Percentiles rank a stretch among this genome's conserved stretches.
phyloP scores from a whole-genome alignment of 2,329 filamentous ascomycete species.

The Gnomoniopsis sp. region DNA sequence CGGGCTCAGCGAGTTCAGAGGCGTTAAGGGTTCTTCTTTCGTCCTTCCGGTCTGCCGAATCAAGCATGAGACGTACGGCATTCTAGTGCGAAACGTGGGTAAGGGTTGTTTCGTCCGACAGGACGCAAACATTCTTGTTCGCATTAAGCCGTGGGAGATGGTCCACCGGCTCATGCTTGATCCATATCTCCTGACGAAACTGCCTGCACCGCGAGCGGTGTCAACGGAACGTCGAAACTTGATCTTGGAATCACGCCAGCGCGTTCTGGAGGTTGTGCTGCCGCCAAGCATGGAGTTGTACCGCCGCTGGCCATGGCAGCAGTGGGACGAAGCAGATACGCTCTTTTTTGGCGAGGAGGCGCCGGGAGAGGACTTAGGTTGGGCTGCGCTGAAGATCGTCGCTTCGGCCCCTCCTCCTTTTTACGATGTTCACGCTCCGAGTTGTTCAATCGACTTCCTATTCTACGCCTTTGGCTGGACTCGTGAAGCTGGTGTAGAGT shows the following conservation, averaged over 20 bases:
- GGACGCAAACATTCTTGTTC: not conserved
- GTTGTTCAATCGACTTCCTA: not conserved
- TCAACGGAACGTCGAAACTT: not conserved
- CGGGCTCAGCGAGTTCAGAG: not conserved
- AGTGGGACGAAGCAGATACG: conserved; percentile 7
- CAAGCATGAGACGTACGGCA: not conserved
- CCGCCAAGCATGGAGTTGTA: not conserved
- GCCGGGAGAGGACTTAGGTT: not conserved
- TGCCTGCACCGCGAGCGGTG: not conserved
- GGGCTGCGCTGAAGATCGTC: conserved; percentile 3
- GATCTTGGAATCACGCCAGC: not conserved
- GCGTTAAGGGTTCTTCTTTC: not conserved
- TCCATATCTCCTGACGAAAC: not conserved
- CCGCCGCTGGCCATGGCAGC: conserved; percentile 9
- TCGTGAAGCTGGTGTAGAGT: not conserved
- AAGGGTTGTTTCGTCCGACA: conserved; percentile 4
- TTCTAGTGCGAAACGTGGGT: conserved; percentile 1
- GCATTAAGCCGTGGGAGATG: not conserved
- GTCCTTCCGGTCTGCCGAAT: conserved; percentile 5
- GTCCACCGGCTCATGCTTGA: conserved; percentile 5
- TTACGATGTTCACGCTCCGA: not conserved
- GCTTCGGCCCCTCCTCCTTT: not conserved
- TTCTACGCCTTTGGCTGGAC: conserved; percentile 11
- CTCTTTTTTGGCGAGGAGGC: not conserved
- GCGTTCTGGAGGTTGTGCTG: not conserved